phyloP scores from a whole-genome alignment of 306 rosid genomes.

The Cucurbita ficifolia region DNA sequence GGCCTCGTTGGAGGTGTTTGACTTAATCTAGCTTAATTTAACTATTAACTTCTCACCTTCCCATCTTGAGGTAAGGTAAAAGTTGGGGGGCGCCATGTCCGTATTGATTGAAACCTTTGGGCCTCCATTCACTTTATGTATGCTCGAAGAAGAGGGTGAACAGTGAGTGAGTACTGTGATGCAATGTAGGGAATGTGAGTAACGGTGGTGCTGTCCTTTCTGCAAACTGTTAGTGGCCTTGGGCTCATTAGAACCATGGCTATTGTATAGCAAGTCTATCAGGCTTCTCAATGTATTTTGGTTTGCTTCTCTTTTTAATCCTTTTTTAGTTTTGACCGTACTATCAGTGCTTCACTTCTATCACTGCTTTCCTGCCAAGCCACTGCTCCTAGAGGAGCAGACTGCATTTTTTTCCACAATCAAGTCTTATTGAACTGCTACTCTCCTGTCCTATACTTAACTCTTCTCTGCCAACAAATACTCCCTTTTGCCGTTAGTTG shows the following conservation, averaged over 20 bases:
- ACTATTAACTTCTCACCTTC: neutral
- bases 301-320: neutral
- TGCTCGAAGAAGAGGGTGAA: neutral
- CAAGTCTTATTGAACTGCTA: neutral
- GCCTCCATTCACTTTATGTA: neutral
- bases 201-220: neutral
- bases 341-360: neutral
- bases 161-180: neutral
- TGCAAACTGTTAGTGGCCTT: neutral
- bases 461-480: neutral
- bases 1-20: neutral
- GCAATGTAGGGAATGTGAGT: neutral
- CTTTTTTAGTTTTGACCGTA: neutral
- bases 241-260: neutral
- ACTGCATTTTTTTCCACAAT: neutral
- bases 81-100: neutral
- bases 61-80: neutral
- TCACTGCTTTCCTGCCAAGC: neutral
- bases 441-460: neutral
- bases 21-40: neutral
- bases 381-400: neutral
- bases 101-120: neutral
- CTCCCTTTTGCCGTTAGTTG: neutral
- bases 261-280: neutral
- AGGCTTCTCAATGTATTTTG: neutral